A percentile compares a stretch with the other conserved stretches of the same genome.
Evolutionary conservation across 1,284 basidiomycete genomes (phyloP).

Genomic region (Marasmius fiardii): DNA sequence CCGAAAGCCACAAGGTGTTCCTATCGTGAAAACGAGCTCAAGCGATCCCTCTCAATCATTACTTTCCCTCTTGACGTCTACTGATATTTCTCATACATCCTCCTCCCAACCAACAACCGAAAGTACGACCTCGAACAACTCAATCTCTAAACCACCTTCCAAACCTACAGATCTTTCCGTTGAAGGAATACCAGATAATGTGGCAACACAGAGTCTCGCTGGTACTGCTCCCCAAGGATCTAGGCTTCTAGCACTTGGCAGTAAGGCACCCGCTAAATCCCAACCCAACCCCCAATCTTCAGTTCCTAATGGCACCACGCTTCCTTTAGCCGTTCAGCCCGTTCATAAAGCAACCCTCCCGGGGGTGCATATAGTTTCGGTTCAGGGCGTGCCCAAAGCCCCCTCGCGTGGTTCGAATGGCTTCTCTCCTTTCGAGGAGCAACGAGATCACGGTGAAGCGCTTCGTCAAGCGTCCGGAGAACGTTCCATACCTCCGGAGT

Average conservation of each 20-base stretch:
- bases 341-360: not conserved
- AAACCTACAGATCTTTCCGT: not conserved
- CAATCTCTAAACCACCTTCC: constrained; percentile 2
- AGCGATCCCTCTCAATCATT: constrained; percentile 12
- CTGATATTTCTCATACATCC: not conserved
- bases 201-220: constrained; percentile 32
- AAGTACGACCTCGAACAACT: not conserved
- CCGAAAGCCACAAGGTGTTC: not conserved
- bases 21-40: constrained; percentile 1
- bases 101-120: not conserved
- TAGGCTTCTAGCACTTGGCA: constrained; percentile 65
- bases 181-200: constrained; percentile 9
- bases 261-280: constrained; percentile 35
- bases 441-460: constrained; percentile 34
- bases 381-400: constrained; percentile 25
- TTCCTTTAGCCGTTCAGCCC: constrained; percentile 15
- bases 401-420: constrained; percentile 26
- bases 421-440: constrained; percentile 61
- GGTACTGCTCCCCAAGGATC: constrained; percentile 64
- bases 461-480: constrained; percentile 33
- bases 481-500: constrained; percentile 14
- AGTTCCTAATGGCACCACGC: constrained; percentile 17
- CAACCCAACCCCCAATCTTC: not conserved
- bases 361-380: not conserved
- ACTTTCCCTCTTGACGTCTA: constrained; percentile 12